Percentiles rank a stretch among this genome's conserved stretches.
phyloP scores from a whole-genome alignment of 2,329 filamentous ascomycete species.

The Ceratocystis albifundus region DNA sequence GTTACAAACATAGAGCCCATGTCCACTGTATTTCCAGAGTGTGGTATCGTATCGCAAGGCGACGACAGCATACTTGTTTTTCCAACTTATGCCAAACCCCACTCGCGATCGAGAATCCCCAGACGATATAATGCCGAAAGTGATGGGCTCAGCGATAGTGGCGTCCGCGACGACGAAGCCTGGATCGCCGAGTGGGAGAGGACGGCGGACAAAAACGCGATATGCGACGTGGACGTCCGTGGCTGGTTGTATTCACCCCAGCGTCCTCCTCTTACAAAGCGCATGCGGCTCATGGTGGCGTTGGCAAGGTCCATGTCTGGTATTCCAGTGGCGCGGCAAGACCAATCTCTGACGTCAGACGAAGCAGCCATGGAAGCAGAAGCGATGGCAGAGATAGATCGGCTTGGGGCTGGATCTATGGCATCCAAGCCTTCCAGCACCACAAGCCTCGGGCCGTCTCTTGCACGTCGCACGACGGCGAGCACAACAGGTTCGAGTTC shows the following conservation, averaged over 20 bases:
- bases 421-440: neutral
- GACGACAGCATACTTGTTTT: constrained; percentile 92
- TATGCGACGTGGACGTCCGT: constrained; percentile 87
- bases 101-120: constrained; percentile 30
- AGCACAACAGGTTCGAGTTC: constrained; percentile 5
- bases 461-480: neutral
- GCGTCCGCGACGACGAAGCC: constrained; percentile 55
- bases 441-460: neutral
- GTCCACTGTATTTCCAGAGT: constrained; percentile 71
- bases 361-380: constrained; percentile 35
- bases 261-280: constrained; percentile 69
- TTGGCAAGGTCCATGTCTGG: constrained; percentile 80
- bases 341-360: constrained; percentile 6
- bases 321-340: constrained; percentile 54
- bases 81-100: constrained; percentile 76
- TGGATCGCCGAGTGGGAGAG: constrained; percentile 70
- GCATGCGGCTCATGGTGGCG: constrained; percentile 76
- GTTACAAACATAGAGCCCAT: constrained; percentile 35
- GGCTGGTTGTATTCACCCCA: constrained; percentile 92
- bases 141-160: constrained; percentile 31
- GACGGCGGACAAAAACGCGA: constrained; percentile 67
- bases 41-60: constrained; percentile 65
- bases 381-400: constrained; percentile 65
- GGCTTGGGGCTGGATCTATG: constrained; percentile 24
- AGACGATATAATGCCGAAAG: constrained; percentile 11